phyloP scores from a whole-genome alignment of 306 rosid species.

The Casuarina equisetifolia region DNA sequence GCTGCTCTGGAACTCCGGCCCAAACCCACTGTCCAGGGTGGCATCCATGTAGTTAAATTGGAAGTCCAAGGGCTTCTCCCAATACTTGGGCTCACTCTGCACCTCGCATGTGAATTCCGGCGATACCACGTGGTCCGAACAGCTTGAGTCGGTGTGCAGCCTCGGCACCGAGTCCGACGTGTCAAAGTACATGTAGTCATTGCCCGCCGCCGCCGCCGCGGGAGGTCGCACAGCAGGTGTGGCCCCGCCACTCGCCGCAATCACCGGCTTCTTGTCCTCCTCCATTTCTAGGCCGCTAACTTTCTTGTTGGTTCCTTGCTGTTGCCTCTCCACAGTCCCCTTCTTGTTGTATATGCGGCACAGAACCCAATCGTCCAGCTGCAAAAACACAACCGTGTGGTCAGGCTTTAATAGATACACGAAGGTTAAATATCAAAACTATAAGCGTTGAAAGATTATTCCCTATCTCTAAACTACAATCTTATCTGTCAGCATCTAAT shows the following conservation, averaged over 20 bases:
- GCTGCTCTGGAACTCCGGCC: constrained; percentile 44
- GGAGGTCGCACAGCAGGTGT: constrained; percentile 4
- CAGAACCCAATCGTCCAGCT: constrained; percentile 96
- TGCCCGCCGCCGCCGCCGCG: constrained; percentile 10
- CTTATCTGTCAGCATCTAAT: not conserved
- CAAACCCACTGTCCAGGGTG: constrained; percentile 43
- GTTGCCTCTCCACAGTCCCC: constrained; percentile 56
- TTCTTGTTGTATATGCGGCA: constrained; percentile 97
- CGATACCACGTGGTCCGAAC: constrained; percentile 95
- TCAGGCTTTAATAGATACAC: constrained; percentile 9
- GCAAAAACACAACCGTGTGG: constrained; percentile 45
- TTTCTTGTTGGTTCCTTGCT: constrained; percentile 4
- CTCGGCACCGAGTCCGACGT: constrained; percentile 76
- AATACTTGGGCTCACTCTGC: constrained; percentile 86
- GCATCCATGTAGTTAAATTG: constrained; percentile 60
- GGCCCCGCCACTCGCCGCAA: constrained; percentile 12
- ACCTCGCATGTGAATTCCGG: constrained; percentile 89
- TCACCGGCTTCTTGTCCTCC: constrained; percentile 77
- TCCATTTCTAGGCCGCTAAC: constrained; percentile 35
- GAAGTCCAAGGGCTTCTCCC: constrained; percentile 66
- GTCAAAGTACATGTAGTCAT: constrained; percentile 60
- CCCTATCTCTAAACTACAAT: not conserved
- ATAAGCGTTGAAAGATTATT: not conserved
- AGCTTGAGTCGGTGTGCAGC: constrained; percentile 89
- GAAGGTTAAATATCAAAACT: not conserved